These are phyloP conservation scores for Brassica balearica DNA, from an alignment of 441 rosid genomes.

Conservation along the genomic window DNA sequence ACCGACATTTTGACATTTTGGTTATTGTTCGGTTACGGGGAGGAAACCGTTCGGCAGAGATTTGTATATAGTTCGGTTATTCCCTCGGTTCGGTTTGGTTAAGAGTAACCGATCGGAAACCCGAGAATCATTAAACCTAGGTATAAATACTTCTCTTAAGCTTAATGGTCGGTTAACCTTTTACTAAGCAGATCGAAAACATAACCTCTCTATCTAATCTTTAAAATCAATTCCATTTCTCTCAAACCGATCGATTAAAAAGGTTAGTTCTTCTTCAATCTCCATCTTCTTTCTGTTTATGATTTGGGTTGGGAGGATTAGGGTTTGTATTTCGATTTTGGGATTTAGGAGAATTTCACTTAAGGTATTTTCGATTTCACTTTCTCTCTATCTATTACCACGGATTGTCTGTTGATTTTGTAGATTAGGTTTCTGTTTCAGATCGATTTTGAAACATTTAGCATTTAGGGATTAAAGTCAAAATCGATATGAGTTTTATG, in stretches of 20 bases:
- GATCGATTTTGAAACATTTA: too few species aligned
- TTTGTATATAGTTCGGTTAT: neutral
- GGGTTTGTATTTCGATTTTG: too few species aligned
- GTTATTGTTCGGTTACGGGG: neutral
- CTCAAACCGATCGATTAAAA: too few species aligned
- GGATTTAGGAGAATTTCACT: too few species aligned
- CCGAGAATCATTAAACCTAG: neutral
- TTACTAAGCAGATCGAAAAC: too few species aligned
- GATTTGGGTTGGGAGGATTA: too few species aligned
- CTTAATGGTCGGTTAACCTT: neutral
- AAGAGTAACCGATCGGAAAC: neutral
- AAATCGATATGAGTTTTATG: neutral
- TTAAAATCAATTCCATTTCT: too few species aligned
- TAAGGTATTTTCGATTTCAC: neutral
- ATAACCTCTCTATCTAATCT: too few species aligned
- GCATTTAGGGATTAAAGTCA: too few species aligned
- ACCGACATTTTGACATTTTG: neutral
- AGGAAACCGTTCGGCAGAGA: neutral
- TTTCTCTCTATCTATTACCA: neutral
- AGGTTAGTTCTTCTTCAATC: too few species aligned
- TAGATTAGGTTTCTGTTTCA: neutral
- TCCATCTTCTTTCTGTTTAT: too few species aligned
- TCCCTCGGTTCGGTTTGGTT: neutral
- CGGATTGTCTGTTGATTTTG: neutral
- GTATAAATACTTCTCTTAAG: neutral